phyloP scores from a whole-genome alignment of 257 asterid species.

The Scutellaria baicalensis region DNA sequence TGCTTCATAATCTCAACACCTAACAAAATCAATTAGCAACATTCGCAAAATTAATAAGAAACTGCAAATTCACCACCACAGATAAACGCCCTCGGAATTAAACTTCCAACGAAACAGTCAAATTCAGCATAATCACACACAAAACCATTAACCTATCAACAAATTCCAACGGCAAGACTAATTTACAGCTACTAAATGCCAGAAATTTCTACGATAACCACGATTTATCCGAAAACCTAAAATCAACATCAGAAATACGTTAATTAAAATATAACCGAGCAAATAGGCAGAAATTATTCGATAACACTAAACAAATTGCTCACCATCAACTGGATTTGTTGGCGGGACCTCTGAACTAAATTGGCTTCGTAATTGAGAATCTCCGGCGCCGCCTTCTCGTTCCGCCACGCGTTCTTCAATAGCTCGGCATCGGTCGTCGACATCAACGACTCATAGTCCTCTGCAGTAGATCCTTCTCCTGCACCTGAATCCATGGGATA shows the following conservation, averaged over 20 bases:
- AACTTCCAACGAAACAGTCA: too few relatives aligned
- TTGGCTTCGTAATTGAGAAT: slow-evolving; percentile 57
- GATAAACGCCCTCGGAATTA: not conserved
- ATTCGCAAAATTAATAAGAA: not conserved
- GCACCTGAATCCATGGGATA: slow-evolving; percentile 45
- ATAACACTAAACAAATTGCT: not conserved
- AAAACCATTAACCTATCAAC: not conserved
- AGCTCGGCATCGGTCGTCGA: slow-evolving; percentile 74
- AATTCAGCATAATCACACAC: too few relatives aligned
- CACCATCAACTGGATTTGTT: slow-evolving; percentile 70
- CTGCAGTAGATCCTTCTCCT: slow-evolving; percentile 46
- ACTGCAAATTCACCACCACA: not conserved
- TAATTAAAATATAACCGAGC: not conserved
- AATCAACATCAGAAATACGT: not conserved
- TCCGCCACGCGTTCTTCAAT: slow-evolving; percentile 81
- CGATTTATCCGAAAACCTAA: not conserved
- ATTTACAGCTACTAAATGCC: not conserved
- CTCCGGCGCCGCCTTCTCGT: slow-evolving; percentile 95
- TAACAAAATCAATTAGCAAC: not conserved
- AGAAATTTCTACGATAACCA: not conserved
- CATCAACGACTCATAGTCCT: slow-evolving; percentile 61
- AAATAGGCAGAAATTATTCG: too few relatives aligned
- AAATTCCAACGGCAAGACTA: not conserved
- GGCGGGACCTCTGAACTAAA: slow-evolving; percentile 64
- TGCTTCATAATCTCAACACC: not conserved